Percentiles rank a stretch among this genome's conserved stretches.
These are phyloP conservation scores for Phoma herbarum DNA, from an alignment of 2,329 filamentous ascomycete species.

Conservation along the genomic window DNA sequence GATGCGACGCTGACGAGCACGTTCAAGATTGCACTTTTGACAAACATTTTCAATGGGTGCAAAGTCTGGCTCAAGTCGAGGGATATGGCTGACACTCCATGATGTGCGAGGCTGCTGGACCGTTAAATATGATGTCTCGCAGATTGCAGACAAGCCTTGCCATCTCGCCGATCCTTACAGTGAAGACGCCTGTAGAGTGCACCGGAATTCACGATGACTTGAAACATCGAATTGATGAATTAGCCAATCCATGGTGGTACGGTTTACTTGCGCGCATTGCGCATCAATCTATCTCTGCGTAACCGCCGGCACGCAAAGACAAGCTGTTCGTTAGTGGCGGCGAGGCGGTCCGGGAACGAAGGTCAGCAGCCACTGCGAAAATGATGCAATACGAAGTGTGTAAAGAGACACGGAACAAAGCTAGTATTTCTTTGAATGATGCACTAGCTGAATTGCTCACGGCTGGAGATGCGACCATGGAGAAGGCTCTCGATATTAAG, in stretches of 20 bases:
- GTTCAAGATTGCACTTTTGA: slow-evolving; percentile 38
- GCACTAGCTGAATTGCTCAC: background rate
- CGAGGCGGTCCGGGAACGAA: slow-evolving; percentile 41
- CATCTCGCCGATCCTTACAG: slow-evolving; percentile 23
- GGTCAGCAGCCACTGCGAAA: background rate
- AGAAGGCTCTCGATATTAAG: slow-evolving; percentile 16
- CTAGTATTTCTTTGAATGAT: background rate
- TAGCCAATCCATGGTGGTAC: slow-evolving; percentile 16
- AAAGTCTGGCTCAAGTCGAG: background rate
- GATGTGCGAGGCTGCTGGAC: background rate
- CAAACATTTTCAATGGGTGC: slow-evolving; percentile 38
- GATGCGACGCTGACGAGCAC: slow-evolving; percentile 47
- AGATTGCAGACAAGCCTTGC: slow-evolving; percentile 9
- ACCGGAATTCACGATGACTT: slow-evolving; percentile 25
- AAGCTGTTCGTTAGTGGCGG: slow-evolving; percentile 41
- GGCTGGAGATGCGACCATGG: background rate
- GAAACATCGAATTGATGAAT: slow-evolving; percentile 31
- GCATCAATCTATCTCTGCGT: slow-evolving; percentile 49
- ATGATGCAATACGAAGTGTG: background rate
- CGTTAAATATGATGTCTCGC: slow-evolving; percentile 33
- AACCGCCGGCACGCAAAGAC: slow-evolving; percentile 35
- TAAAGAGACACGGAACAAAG: background rate
- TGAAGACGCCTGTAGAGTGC: slow-evolving; percentile 13
- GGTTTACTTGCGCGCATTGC: slow-evolving; percentile 32
- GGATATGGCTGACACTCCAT: too few species aligned